These are phyloP conservation scores for Heritiera littoralis DNA, from an alignment of 345 rosid genomes.

Conservation along the genomic window DNA sequence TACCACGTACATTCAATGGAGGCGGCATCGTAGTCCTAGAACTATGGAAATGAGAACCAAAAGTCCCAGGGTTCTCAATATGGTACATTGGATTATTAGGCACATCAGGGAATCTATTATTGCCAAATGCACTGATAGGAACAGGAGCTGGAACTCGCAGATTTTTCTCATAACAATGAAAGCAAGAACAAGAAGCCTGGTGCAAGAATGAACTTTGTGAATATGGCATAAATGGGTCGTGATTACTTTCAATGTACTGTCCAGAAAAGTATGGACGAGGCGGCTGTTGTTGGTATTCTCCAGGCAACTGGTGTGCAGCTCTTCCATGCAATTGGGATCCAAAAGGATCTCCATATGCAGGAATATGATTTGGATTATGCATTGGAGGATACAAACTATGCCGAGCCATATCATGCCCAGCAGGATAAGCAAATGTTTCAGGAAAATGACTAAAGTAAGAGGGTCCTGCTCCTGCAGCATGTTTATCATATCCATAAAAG, in stretches of 20 bases:
- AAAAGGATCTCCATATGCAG: conserved; percentile 54
- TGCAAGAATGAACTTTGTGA: conserved; percentile 41
- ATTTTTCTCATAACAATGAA: conserved; percentile 57
- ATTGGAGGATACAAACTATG: conserved; percentile 41
- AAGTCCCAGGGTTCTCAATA: conserved; percentile 43
- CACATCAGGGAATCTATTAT: conserved; percentile 45
- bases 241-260: conserved; percentile 40
- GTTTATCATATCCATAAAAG: conserved; percentile 45
- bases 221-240: conserved; percentile 50
- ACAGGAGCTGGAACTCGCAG: conserved; percentile 48
- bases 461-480: conserved; percentile 38
- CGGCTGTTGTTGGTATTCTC: conserved; percentile 40
- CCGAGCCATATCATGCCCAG: conserved; percentile 41
- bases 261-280: conserved; percentile 48
- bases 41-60: conserved; percentile 44
- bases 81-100: conserved; percentile 43
- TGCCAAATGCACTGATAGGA: conserved; percentile 43
- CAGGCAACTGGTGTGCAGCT: conserved; percentile 43
- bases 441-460: conserved; percentile 44
- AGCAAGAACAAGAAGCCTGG: conserved; percentile 71
- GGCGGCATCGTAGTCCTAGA: conserved; percentile 46
- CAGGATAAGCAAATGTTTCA: conserved; percentile 43
- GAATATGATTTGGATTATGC: conserved; percentile 46
- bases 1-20: conserved; percentile 36
- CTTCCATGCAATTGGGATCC: conserved; percentile 47